Evolutionary conservation across 495 filamentous ascomycete species (phyloP).

Genomic region (Xylaria nigripes): DNA sequence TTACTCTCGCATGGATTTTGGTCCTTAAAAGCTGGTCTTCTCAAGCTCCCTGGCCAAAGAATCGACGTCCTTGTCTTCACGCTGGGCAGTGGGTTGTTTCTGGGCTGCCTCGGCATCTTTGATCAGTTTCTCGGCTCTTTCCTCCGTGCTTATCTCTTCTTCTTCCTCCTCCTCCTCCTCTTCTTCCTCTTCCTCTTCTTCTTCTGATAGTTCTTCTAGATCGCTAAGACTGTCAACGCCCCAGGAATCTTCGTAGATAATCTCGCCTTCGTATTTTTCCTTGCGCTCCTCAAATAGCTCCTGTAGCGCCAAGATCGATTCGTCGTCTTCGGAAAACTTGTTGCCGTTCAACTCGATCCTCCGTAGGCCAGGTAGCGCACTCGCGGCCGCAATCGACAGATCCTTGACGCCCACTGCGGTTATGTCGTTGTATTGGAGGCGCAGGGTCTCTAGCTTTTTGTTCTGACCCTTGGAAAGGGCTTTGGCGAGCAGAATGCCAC

Average conservation of each 20-base stretch:
- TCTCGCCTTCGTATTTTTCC: conserved; percentile 51
- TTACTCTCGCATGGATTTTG: too few relatives aligned
- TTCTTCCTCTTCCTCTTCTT: conserved; percentile 46
- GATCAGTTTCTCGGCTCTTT: conserved; percentile 54
- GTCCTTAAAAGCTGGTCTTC: conserved; percentile 48
- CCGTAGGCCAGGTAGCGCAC: conserved; percentile 59
- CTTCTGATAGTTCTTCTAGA: conserved; percentile 68
- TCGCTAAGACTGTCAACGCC: conserved; percentile 79
- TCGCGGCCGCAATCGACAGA: conserved; percentile 55
- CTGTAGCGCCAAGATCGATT: conserved; percentile 42
- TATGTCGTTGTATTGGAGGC: conserved; percentile 93
- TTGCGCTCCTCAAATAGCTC: conserved; percentile 50
- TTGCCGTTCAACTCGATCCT: conserved; percentile 94
- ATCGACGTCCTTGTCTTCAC: conserved; percentile 73
- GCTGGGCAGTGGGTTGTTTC: conserved; percentile 60
- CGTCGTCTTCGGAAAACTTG: conserved; percentile 82
- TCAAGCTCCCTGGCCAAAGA: conserved; percentile 64
- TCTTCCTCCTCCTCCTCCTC: conserved; percentile 61
- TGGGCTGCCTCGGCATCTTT: conserved; percentile 67
- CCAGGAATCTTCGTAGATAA: conserved; percentile 62
- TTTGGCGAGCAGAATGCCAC: conserved; percentile 62
- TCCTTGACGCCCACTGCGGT: conserved; percentile 61
- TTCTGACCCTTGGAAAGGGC: conserved; percentile 70
- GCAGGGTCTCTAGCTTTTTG: conserved; percentile 63
- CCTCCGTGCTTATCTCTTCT: conserved; percentile 46